phyloP scores from a whole-genome alignment of 2,329 filamentous ascomycete genomes.

The Penicillium paneum region DNA sequence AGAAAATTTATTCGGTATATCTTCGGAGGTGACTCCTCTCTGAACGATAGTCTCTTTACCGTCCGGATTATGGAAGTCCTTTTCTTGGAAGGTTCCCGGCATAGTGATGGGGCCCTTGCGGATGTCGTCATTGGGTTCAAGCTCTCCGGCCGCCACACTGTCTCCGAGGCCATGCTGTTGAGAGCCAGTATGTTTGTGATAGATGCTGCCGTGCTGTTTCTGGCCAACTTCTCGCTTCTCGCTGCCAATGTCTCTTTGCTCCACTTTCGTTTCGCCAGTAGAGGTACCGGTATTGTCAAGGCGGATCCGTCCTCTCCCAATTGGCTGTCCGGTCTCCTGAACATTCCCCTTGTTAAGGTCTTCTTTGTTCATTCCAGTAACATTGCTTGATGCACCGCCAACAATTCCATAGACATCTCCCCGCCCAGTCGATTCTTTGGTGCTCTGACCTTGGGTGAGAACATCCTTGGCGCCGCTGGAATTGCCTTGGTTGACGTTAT shows the following conservation, averaged over 20 bases:
- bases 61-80: conserved; percentile 2
- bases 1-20: not conserved
- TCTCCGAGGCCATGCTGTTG: not conserved
- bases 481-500: conserved; percentile 8
- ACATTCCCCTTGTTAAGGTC: conserved; percentile 7
- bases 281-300: not conserved
- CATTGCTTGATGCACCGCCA: conserved; percentile 2
- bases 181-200: not conserved
- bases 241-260: not conserved
- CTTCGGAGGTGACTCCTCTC: conserved; percentile 6
- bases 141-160: conserved; percentile 4
- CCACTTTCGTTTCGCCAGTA: not conserved
- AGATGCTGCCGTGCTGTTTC: not conserved
- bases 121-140: conserved; percentile 20
- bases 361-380: conserved; percentile 9
- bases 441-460: conserved; percentile 10
- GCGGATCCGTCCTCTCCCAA: not conserved
- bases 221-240: not conserved
- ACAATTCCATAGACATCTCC: no score
- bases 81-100: conserved; percentile 8
- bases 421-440: not conserved
- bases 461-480: conserved; percentile 6
- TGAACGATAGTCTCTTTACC: conserved; percentile 1
- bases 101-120: conserved; percentile 19
- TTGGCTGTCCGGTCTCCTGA: conserved; percentile 5